Conservation (phyloP, 768 basidiomycete genomes). For the Lactarius trivialis region DNA sequence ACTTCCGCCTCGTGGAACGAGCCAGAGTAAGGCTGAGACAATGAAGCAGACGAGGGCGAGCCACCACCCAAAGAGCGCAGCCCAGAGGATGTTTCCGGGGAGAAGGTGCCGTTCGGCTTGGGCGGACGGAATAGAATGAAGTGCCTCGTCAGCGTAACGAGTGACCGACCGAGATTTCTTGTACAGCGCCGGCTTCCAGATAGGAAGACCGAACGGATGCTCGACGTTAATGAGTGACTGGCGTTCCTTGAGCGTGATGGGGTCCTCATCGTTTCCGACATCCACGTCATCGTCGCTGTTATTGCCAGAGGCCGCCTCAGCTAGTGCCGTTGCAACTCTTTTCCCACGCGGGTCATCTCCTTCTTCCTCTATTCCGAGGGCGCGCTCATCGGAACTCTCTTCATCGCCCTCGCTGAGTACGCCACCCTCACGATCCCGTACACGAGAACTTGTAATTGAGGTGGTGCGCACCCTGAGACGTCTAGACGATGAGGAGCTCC, state of each 20-base stretch:
- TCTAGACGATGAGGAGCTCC: slow-evolving; percentile 48
- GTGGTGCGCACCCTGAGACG: slow-evolving; percentile 43
- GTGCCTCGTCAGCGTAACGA: slow-evolving; percentile 88
- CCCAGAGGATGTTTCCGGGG: slow-evolving; percentile 94
- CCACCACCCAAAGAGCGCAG: slow-evolving; percentile 90
- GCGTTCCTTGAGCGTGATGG: slow-evolving; percentile 87
- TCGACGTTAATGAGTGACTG: slow-evolving; percentile 99
- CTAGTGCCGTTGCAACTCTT: slow-evolving; percentile 28
- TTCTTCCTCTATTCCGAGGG: slow-evolving; percentile 32
- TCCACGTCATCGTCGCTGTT: slow-evolving; percentile 38
- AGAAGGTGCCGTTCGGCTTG: slow-evolving; percentile 90
- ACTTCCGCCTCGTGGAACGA: slow-evolving; percentile 74
- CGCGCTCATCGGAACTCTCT: slow-evolving; percentile 32
- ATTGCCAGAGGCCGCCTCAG: slow-evolving; percentile 32
- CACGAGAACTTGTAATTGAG: slow-evolving; percentile 54
- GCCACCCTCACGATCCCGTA: slow-evolving; percentile 34
- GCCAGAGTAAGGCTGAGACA: slow-evolving; percentile 59
- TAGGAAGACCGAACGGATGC: slow-evolving; percentile 97
- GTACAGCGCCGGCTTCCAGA: slow-evolving; percentile 99
- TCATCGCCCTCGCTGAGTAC: slow-evolving; percentile 21
- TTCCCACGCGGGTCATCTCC: slow-evolving; percentile 35
- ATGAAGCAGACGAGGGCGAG: slow-evolving; percentile 64
- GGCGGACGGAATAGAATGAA: slow-evolving; percentile 88
- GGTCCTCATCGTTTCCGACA: slow-evolving; percentile 57
- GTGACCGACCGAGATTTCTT: slow-evolving; percentile 96